These are phyloP conservation scores for Guillardia theta DNA, from an alignment of 78 protist species.

Conservation along the genomic window DNA sequence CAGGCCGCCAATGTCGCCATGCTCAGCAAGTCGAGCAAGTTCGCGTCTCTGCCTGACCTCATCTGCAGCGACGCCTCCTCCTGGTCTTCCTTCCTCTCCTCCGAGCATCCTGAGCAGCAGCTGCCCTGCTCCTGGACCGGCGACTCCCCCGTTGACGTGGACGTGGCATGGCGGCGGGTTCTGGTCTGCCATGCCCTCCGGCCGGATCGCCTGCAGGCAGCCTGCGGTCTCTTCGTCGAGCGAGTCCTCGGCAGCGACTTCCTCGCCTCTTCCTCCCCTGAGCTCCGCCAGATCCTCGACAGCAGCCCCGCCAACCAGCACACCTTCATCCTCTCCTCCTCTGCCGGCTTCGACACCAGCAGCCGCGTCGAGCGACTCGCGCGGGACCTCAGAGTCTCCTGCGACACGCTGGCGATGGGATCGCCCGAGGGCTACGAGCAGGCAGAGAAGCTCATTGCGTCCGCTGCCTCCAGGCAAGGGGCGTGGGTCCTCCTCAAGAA, in stretches of 20 bases:
- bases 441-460: constrained; percentile 83
- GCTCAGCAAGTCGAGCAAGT: too few species aligned
- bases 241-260: constrained; percentile 75
- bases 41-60: too few species aligned
- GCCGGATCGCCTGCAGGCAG: constrained; percentile 68
- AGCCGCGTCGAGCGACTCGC: constrained; percentile 68
- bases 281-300: constrained; percentile 57
- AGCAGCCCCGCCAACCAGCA: constrained; percentile 47
- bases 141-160: too few species aligned
- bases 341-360: constrained; percentile 92
- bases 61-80: too few species aligned
- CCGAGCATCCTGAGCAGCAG: too few species aligned
- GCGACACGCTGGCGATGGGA: constrained; percentile 90
- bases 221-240: constrained; percentile 40
- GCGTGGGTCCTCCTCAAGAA: constrained; percentile 96
- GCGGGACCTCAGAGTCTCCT: neutral
- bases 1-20: too few species aligned
- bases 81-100: too few species aligned
- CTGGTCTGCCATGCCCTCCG: constrained; percentile 67
- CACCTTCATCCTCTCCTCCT: constrained; percentile 83
- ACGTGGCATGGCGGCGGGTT: too few species aligned
- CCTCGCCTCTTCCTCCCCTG: neutral
- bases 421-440: constrained; percentile 86
- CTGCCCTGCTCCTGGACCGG: too few species aligned
- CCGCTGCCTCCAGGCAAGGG: constrained; percentile 78